Evolutionary conservation across 2,329 filamentous ascomycete genomes (phyloP), one percentile per base, ranked within the genome.

Genomic region (Phyllosticta citribraziliensis): DNA sequence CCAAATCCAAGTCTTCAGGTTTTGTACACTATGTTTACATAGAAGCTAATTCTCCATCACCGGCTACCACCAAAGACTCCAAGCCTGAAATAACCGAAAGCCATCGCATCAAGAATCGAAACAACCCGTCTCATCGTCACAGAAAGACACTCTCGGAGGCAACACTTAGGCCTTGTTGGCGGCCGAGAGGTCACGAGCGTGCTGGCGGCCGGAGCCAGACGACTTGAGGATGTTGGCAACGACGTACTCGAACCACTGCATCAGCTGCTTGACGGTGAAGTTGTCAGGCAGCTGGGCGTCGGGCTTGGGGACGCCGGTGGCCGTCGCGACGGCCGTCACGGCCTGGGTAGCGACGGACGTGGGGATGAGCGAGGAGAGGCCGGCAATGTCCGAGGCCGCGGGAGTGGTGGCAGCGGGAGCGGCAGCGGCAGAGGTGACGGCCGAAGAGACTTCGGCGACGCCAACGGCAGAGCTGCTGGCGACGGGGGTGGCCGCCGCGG

Each of bases 221-320:
- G 58, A 10, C 17, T 57, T 51, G 40, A 63, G 53, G 52, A 62
- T 61, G 57, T 57, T 63, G 57, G 60, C 61, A 57, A 65, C 62
- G 56, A 64, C 59, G 59, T 64, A 66, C 25, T 58, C 50, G 54
- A 73, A 66, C 70, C 70, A 73, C 1, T 66, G 62, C 60, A 73
- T 70, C 64, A 73, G 70, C 24, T 68, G 68, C 51, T 70, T 67
- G 52, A 72, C 57, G 54, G 70, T 73, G 68, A 72, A 73, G 62
- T 66, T 67, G 64, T 68, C 63, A 55, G 71, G 68, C 11, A 70
- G 66, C 19, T n/a, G 51, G 24, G 33, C 51, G 11, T 51, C 35
- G 55, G 60, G 55, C 40, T 30, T 35, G 55, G 55, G 30, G 51
- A 62, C 60, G 56, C 35, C 56, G 33, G 52, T 56, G 52, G 61